Evolutionary conservation across 2,329 filamentous ascomycete genomes (phyloP).

Genomic region (Sclerotinia trifoliorum): DNA sequence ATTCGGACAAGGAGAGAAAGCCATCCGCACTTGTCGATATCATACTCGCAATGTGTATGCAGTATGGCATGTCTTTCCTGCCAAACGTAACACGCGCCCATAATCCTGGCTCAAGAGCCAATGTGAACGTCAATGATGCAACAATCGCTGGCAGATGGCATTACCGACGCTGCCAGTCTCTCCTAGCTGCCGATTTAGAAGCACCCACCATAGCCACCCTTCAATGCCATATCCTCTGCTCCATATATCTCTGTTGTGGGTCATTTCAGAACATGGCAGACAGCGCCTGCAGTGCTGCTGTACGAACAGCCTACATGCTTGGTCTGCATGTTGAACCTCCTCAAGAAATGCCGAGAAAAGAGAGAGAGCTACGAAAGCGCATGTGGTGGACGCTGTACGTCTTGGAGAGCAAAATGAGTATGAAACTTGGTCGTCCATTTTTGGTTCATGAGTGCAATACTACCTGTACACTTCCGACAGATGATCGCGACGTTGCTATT

Average conservation of each 20-base stretch:
- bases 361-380: conserved; percentile 45
- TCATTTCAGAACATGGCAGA: conserved; percentile 45
- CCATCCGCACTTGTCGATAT: conserved; percentile 53
- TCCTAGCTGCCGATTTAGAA: conserved; percentile 43
- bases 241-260: conserved; percentile 44
- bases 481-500: conserved; percentile 36
- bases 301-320: conserved; percentile 43
- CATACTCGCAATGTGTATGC: conserved; percentile 52
- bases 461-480: conserved; percentile 40
- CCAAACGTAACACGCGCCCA: conserved; percentile 22
- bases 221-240: conserved; percentile 44
- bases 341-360: conserved; percentile 33
- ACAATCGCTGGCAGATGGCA: conserved; percentile 43
- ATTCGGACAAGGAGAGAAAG: conserved; percentile 38
- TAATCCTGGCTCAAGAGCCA: conserved; percentile 21
- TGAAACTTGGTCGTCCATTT: conserved; percentile 43
- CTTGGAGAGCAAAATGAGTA: conserved; percentile 44
- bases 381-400: conserved; percentile 49
- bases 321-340: conserved; percentile 45
- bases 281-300: conserved; percentile 39
- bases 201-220: conserved; percentile 43
- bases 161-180: conserved; percentile 44
- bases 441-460: conserved; percentile 35
- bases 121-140: conserved; percentile 37
- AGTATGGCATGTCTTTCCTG: conserved; percentile 43